Percentiles rank a stretch among this genome's conserved stretches.
Conservation (phyloP, 495 filamentous ascomycete species). For the Bathelium albidoporum region DNA sequence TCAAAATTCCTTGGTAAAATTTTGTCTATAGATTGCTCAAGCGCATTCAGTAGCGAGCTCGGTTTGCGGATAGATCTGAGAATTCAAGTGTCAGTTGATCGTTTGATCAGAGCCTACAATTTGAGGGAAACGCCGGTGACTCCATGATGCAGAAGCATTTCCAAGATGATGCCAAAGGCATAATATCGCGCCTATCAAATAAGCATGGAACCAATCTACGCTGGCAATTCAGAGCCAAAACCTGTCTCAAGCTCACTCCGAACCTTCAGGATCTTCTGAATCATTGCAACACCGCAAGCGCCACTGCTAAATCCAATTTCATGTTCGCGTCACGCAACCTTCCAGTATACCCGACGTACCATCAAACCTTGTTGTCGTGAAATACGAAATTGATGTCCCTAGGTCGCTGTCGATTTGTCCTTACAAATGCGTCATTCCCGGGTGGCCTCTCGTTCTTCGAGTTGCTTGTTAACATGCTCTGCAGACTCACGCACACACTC, state of each 20-base stretch:
- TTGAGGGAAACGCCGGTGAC: too few species aligned
- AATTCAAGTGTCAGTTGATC: too few species aligned
- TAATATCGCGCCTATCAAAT: not conserved
- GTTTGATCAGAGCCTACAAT: not conserved
- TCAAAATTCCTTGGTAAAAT: too few species aligned
- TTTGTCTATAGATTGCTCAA: too few species aligned
- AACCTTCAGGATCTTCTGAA: not conserved
- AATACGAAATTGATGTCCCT: conserved; percentile 82
- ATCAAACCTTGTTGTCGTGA: conserved; percentile 72
- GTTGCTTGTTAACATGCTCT: conserved; percentile 96
- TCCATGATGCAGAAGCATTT: too few species aligned
- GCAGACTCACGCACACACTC: conserved; percentile 92
- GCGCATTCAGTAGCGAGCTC: too few species aligned
- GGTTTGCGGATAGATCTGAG: too few species aligned
- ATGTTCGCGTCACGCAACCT: not conserved
- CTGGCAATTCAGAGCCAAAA: not conserved
- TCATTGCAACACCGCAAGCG: not conserved
- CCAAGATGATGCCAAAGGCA: not conserved
- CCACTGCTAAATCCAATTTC: not conserved
- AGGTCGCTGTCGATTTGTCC: conserved; percentile 62
- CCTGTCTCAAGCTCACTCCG: not conserved
- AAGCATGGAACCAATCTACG: not conserved
- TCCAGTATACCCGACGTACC: not conserved
- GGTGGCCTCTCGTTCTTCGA: conserved; percentile 71
- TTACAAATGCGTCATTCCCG: conserved; percentile 78